phyloP scores from a whole-genome alignment of 2,329 filamentous ascomycete species.

The Fusarium mundagurra region DNA sequence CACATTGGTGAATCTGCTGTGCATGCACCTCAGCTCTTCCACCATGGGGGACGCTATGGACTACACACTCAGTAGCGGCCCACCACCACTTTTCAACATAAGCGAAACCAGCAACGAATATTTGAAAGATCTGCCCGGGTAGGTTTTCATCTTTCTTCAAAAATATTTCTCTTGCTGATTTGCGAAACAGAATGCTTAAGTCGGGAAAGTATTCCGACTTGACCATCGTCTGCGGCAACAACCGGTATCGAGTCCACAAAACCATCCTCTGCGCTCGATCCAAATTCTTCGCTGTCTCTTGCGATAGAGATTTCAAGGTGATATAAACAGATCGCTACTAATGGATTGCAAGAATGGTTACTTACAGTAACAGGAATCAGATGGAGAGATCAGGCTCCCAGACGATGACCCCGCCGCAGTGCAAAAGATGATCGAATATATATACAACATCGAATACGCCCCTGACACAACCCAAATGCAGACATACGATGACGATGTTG shows the following conservation, averaged over 20 bases:
- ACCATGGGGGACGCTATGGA: not conserved
- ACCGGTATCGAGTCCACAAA: not conserved
- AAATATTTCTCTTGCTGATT: no score
- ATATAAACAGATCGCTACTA: no score
- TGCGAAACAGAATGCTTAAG: not conserved
- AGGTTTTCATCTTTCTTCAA: no score
- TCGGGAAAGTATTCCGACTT: not conserved
- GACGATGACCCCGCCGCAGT: constrained; percentile 8
- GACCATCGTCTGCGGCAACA: constrained; percentile 1
- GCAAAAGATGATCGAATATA: constrained; percentile 2
- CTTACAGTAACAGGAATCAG: not conserved
- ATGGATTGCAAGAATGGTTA: no score
- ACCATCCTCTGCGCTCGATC: constrained; percentile 2
- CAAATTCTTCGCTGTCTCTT: not conserved
- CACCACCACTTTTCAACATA: not conserved
- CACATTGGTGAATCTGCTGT: accelerated
- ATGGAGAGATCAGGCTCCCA: not conserved
- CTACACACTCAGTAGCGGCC: accelerated
- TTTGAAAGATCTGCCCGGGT: not conserved
- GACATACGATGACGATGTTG: accelerated
- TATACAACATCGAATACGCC: constrained; percentile 12
- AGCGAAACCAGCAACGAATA: not conserved
- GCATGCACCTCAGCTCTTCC: no score
- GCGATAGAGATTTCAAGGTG: not conserved
- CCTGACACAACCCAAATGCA: accelerated